A percentile compares a stretch with the other conserved stretches of the same genome.
Evolutionary conservation across 768 basidiomycete species (phyloP).

Genomic region (Kwoniella mangroviensis): DNA sequence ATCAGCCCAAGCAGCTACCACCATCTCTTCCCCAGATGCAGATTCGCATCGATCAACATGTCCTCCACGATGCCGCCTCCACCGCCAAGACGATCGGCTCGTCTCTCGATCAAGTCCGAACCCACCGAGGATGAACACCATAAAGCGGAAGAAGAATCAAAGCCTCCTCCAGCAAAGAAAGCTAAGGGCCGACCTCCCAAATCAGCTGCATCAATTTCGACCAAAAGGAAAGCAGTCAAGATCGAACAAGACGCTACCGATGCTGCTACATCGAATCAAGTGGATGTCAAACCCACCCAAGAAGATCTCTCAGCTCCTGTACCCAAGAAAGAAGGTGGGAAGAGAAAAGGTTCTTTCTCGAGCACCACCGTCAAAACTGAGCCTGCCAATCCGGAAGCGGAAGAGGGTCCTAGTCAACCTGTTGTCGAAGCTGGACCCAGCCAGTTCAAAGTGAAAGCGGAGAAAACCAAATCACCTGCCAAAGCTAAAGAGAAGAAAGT

Average conservation of each 20-base stretch:
- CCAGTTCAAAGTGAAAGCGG: not conserved
- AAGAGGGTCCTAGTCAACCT: not conserved
- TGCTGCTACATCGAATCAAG: not conserved
- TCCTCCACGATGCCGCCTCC: not conserved
- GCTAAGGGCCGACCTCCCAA: conserved; percentile 10
- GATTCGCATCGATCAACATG: not conserved
- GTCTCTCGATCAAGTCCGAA: conserved; percentile 1
- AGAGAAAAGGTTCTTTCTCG: not conserved
- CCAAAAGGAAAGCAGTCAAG: not conserved
- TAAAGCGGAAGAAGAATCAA: not conserved
- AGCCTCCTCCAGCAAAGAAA: conserved; percentile 13
- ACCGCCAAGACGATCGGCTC: conserved; percentile 21
- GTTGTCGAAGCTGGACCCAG: conserved; percentile 8
- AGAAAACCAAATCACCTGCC: not conserved
- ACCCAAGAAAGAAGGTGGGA: not conserved
- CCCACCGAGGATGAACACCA: not conserved
- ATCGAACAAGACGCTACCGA: not conserved
- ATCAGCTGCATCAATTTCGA: not conserved
- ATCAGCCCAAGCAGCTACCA: not conserved
- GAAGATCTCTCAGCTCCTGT: not conserved
- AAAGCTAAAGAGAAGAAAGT: conserved; percentile 18
- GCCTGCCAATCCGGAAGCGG: too few species aligned
- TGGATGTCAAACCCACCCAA: not conserved
- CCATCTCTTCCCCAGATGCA: not conserved
- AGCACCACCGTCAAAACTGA: not conserved